A percentile compares a stretch with the other conserved stretches of the same genome.
Evolutionary conservation across 352 stramenopile genomes (phyloP).

Genomic region (Pseudoperonospora humuli): DNA sequence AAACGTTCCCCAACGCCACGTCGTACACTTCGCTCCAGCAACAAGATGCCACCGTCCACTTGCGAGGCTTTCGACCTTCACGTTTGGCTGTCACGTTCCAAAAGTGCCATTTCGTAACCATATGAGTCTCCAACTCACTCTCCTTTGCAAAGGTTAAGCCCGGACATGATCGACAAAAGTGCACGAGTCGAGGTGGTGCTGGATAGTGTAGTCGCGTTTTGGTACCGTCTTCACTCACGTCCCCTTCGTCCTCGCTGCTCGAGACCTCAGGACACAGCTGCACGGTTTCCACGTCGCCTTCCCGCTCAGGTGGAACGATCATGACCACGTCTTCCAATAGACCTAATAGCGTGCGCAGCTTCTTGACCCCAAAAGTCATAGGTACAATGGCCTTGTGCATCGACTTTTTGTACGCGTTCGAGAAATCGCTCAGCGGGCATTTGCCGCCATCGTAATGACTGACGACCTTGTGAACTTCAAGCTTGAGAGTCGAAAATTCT

Average conservation of each 20-base stretch:
- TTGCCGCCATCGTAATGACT: slow-evolving; percentile 38
- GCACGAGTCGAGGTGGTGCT: too few relatives aligned
- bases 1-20: slow-evolving; percentile 45
- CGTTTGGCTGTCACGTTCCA: slow-evolving; percentile 50
- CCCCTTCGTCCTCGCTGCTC: slow-evolving; percentile 27
- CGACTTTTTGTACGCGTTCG: slow-evolving; percentile 38
- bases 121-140: slow-evolving; percentile 43
- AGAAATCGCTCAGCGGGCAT: slow-evolving; percentile 48
- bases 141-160: slow-evolving; percentile 60
- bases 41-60: slow-evolving; percentile 51
- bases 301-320: slow-evolving; percentile 35
- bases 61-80: slow-evolving; percentile 27
- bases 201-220: too few relatives aligned
- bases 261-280: slow-evolving; percentile 36
- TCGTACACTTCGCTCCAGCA: slow-evolving; percentile 76
- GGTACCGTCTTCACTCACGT: slow-evolving; percentile 1
- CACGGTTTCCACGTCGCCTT: slow-evolving; percentile 55
- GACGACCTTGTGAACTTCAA: slow-evolving; percentile 68
- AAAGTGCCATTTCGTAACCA: slow-evolving; percentile 79
- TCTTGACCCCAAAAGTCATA: slow-evolving; percentile 59
- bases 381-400: slow-evolving; percentile 67
- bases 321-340: slow-evolving; percentile 50
- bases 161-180: slow-evolving; percentile 51
- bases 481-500: slow-evolving; percentile 57
- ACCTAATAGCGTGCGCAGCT: slow-evolving; percentile 54